A percentile compares a stretch with the other conserved stretches of the same genome.
Conservation (phyloP, 441 rosid genomes). For the Adansonia madagascariensis region DNA sequence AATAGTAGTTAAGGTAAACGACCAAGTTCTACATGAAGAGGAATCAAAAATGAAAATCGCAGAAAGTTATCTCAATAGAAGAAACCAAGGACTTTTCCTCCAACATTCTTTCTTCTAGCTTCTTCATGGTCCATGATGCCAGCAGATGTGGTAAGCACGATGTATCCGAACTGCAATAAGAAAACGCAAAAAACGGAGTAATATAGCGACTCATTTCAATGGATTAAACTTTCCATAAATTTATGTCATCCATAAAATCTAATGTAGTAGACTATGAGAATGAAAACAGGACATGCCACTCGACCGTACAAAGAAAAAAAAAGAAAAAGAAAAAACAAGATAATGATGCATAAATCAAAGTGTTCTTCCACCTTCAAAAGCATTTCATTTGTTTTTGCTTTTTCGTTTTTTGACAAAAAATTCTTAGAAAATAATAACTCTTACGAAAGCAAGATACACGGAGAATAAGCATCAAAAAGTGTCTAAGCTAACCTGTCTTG, state of each 20-base stretch:
- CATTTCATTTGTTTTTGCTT: not conserved
- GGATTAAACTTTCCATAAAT: not conserved
- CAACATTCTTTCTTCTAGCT: slow-evolving; percentile 73
- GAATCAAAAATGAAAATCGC: slow-evolving; percentile 6
- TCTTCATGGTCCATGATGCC: slow-evolving; percentile 78
- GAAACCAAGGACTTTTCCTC: slow-evolving; percentile 70
- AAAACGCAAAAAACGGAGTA: not conserved
- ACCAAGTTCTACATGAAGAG: slow-evolving; percentile 6
- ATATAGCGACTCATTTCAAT: not conserved
- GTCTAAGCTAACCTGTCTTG: slow-evolving; percentile 53
- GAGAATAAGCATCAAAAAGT: not conserved
- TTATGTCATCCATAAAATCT: not conserved
- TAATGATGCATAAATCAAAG: not conserved
- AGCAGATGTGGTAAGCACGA: slow-evolving; percentile 66
- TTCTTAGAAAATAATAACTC: not conserved
- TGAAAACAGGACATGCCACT: not conserved
- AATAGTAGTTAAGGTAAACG: not conserved
- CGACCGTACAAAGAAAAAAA: too few relatives aligned
- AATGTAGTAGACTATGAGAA: not conserved
- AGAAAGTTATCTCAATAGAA: slow-evolving; percentile 40
- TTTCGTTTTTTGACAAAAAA: not conserved
- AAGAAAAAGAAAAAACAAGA: not conserved
- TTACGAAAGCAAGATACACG: not conserved
- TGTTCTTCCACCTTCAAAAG: not conserved
- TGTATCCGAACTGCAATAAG: slow-evolving; percentile 58